Conservation (phyloP, 176 grass and related monocot species). For the Melocanna baccifera region DNA sequence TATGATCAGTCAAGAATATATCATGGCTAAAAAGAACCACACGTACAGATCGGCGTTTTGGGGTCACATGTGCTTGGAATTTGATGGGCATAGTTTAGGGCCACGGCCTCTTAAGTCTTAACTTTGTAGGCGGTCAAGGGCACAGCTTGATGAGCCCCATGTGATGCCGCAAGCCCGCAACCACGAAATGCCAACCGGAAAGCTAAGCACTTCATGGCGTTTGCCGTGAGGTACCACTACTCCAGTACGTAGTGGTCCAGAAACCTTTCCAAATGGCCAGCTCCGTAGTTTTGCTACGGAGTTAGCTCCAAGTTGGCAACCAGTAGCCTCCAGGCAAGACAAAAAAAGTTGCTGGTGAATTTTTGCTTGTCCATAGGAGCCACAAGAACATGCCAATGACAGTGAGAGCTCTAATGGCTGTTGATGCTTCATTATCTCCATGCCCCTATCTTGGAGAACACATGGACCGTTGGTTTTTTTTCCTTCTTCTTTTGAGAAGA, state of each 20-base stretch:
- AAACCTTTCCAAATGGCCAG: not conserved
- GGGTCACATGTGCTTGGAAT: slow-evolving; percentile 11
- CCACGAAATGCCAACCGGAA: not conserved
- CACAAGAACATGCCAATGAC: not conserved
- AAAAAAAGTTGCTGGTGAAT: too few relatives aligned
- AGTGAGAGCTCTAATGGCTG: not conserved
- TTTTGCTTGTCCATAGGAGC: too few relatives aligned
- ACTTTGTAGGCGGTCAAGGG: not conserved
- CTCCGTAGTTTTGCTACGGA: not conserved
- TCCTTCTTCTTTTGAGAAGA: too few relatives aligned
- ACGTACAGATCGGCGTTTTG: not conserved
- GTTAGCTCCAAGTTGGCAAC: not conserved
- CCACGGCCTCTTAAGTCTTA: not conserved
- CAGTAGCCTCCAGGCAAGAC: too few relatives aligned
- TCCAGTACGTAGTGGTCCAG: not conserved
- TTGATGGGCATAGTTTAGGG: not conserved
- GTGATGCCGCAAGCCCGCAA: not conserved
- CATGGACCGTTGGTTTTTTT: too few relatives aligned
- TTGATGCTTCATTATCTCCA: too few relatives aligned
- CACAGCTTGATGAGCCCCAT: not conserved
- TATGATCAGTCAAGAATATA: rapidly evolving
- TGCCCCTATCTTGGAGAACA: too few relatives aligned
- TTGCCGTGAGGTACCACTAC: not conserved
- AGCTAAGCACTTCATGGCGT: not conserved
- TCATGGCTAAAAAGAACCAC: too few relatives aligned